A percentile compares a stretch with the other conserved stretches of the same genome.
Conservation (phyloP, 345 rosid genomes). For the Gossypium stocksii region DNA sequence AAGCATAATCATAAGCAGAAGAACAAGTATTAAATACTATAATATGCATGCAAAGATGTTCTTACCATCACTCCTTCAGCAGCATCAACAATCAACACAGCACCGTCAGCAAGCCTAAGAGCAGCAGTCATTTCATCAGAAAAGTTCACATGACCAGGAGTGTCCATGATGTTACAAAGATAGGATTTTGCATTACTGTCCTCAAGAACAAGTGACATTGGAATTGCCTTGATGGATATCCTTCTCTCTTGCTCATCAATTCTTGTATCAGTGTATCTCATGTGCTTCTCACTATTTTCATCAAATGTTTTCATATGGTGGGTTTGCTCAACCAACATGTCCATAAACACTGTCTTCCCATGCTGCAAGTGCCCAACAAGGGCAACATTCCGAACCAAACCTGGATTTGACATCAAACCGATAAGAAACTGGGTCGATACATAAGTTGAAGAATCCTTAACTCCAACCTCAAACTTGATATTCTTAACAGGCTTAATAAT, state of each 20-base stretch:
- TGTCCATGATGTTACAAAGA: constrained; percentile 86
- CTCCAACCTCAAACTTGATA: constrained; percentile 87
- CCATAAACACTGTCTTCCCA: constrained; percentile 93
- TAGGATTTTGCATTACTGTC: constrained; percentile 89
- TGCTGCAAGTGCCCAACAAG: constrained; percentile 95
- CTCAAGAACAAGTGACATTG: constrained; percentile 96
- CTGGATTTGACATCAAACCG: constrained; percentile 89
- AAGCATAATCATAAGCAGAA: not conserved
- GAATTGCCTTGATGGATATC: constrained; percentile 89
- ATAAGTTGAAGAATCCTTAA: constrained; percentile 83
- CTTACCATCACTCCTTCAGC: constrained; percentile 73
- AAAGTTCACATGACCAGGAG: constrained; percentile 90
- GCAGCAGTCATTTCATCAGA: constrained; percentile 88
- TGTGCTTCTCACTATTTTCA: constrained; percentile 74
- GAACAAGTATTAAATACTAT: not conserved
- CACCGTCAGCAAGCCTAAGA: constrained; percentile 91
- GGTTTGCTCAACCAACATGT: constrained; percentile 97
- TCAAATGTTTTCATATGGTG: constrained; percentile 89
- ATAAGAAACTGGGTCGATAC: constrained; percentile 91
- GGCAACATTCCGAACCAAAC: constrained; percentile 86
- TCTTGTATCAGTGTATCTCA: constrained; percentile 88
- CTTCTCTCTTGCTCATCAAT: constrained; percentile 96
- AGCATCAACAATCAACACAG: constrained; percentile 91
- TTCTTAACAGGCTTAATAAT: constrained; percentile 81
- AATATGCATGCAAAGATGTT: not conserved